phyloP scores from a whole-genome alignment of 768 basidiomycete species.

The Amanita phalloides region DNA sequence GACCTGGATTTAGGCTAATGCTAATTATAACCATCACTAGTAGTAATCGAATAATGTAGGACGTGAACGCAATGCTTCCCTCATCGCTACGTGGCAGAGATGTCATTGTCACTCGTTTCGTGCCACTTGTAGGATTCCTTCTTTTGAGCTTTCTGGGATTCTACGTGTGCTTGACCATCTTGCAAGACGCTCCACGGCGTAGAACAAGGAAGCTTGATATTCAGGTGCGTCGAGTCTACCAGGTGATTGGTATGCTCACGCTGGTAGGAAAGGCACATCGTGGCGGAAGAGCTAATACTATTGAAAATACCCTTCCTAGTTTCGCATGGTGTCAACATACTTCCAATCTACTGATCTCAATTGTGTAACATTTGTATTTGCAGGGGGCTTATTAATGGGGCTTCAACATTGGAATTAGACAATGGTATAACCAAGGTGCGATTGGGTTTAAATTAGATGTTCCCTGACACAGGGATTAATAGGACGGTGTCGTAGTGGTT shows the following conservation, averaged over 20 bases:
- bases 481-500: constrained; percentile 72
- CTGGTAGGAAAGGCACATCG: constrained; percentile 48
- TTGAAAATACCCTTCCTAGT: constrained; percentile 63
- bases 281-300: constrained; percentile 64
- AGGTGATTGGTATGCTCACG: neutral
- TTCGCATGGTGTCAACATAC: constrained; percentile 53
- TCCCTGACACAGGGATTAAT: neutral
- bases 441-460: neutral
- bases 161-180: neutral
- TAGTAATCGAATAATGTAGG: neutral
- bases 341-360: neutral
- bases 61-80: neutral
- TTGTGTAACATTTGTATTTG: neutral
- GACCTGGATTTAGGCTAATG: neutral
- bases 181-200: neutral
- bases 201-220: neutral
- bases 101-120: neutral
- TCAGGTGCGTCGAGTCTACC: neutral
- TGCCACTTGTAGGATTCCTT: neutral
- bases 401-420: constrained; percentile 70
- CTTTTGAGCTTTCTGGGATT: neutral
- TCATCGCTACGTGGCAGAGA: neutral
- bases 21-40: neutral
- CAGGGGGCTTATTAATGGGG: constrained; percentile 72
- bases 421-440: constrained; percentile 64